Conservation (phyloP, 73 alveolate species). For the Paramecium caudatum region DNA sequence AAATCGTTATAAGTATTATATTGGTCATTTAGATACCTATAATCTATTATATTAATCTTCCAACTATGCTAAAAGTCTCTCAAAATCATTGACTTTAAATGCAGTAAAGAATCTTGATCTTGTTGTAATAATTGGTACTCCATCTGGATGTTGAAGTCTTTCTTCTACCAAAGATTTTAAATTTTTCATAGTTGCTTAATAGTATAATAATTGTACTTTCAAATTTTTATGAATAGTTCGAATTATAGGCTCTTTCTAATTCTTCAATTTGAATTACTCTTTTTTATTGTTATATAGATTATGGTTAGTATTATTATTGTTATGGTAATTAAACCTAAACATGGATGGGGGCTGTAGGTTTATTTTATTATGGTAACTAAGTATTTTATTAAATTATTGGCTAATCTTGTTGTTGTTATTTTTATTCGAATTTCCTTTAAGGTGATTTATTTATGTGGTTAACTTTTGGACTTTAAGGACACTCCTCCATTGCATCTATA, state of each 20-base stretch:
- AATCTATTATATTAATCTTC: conserved; percentile 67
- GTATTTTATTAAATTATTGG: neutral
- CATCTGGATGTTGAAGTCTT: neutral
- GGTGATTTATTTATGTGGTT: conserved; percentile 20
- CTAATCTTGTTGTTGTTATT: conserved; percentile 29
- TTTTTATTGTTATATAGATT: neutral
- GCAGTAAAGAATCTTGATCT: conserved; percentile 51
- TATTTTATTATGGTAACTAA: neutral
- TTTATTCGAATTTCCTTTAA: conserved; percentile 54
- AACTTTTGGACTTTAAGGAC: conserved; percentile 47
- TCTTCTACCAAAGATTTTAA: neutral
- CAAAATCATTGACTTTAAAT: conserved; percentile 48
- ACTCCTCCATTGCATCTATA: conserved; percentile 7
- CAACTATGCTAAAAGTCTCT: neutral
- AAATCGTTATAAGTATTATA: conserved; percentile 11
- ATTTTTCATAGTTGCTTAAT: neutral
- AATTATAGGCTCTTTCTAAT: conserved; percentile 43
- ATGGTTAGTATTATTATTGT: neutral
- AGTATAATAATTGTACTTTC: neutral
- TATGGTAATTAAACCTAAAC: neutral
- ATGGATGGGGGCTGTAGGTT: neutral
- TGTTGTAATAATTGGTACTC: conserved; percentile 39
- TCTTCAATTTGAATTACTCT: conserved; percentile 37
- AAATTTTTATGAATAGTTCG: conserved; percentile 38
- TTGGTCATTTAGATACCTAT: conserved; percentile 43